These are phyloP conservation scores for Amanita thiersii DNA, from an alignment of 768 basidiomycete genomes.

Conservation along the genomic window DNA sequence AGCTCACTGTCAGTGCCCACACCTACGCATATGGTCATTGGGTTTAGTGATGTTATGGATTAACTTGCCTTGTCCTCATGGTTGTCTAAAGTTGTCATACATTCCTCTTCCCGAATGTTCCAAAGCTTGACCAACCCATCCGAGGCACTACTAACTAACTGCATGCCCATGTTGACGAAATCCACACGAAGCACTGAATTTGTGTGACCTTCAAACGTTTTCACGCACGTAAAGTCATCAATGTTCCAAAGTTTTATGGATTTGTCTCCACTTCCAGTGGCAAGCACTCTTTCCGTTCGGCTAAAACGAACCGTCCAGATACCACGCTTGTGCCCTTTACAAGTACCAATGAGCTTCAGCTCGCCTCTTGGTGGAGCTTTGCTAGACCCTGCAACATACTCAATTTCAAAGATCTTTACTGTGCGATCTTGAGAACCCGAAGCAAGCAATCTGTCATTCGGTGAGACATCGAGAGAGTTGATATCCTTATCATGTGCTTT, in stretches of 20 bases:
- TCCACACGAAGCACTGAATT: slow-evolving; percentile 94
- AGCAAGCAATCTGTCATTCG: slow-evolving; percentile 80
- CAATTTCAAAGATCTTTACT: slow-evolving; percentile 82
- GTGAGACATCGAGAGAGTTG: slow-evolving; percentile 89
- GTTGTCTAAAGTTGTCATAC: slow-evolving; percentile 84
- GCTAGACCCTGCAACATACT: slow-evolving; percentile 35
- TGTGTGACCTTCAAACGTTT: slow-evolving; percentile 97
- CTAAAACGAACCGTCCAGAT: slow-evolving; percentile 94
- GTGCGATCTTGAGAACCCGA: slow-evolving; percentile 96
- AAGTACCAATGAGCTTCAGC: slow-evolving; percentile 72
- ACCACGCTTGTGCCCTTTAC: slow-evolving; percentile 94
- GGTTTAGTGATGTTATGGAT: neutral
- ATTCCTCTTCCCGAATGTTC: slow-evolving; percentile 86
- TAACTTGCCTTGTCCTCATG: slow-evolving; percentile 88
- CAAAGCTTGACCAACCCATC: slow-evolving; percentile 96
- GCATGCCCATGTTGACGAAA: slow-evolving; percentile 76
- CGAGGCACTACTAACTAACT: slow-evolving; percentile 84
- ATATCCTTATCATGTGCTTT: slow-evolving; percentile 99
- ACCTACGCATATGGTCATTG: slow-evolving; percentile 44
- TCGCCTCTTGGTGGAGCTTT: slow-evolving; percentile 50
- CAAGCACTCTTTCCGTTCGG: slow-evolving; percentile 72
- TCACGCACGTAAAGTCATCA: slow-evolving; percentile 87
- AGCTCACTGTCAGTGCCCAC: slow-evolving; percentile 87
- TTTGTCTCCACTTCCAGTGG: slow-evolving; percentile 93
- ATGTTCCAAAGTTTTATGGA: slow-evolving; percentile 92